Evolutionary conservation across 495 filamentous ascomycete species (phyloP), one percentile per base, ranked within the genome.

Genomic region (Oleoguttula mirabilis): DNA sequence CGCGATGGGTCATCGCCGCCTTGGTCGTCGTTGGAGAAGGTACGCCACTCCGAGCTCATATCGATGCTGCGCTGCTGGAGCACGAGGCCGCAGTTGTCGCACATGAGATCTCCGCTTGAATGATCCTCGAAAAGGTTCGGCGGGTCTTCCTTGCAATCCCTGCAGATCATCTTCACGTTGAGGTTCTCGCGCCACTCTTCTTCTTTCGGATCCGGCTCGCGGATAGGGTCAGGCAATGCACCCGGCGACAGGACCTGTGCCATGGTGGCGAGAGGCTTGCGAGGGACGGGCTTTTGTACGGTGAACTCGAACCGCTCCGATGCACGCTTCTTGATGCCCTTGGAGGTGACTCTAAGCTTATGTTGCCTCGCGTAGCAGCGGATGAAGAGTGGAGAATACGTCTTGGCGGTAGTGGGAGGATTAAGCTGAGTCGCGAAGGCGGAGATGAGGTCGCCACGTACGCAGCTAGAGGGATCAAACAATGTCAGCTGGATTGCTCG

Each of bases 21-120:
- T 60, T 93, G 84, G 55, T 98, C 92, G 54, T 98, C 90, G 63
- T 94, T 95, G 45, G 84, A 81, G 62, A 98, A 98, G 6, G 92
- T 98, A 54, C 90, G 84, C 90, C 90, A 98, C 66, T 98, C 90
- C 37, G 86, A 94, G 37, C 92, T 80, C 46, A 85, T 86, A 54
- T 96, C 90, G 40, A 98, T 84, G 53, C 90, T 83, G 45, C 86
- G 80, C 57, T 88, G 83, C 37, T 79, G 79, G 24, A 96, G 69
- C 10, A 98, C 90, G n/a, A 94, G 63, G 17, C 90, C 90, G 53
- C 90, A 98, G 16, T 80, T 84, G 12, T 69, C 81, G 60, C 90
- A 98, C 36, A 96, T 85, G 54, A 87, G 83, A 61, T 96, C 88
- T 35, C 93, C 90, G 10, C 76, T 80, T 3, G 86, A 80, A 54